Base-by-base conservation (phyloP, 352 stramenopile species). In the Pythium vanterpoolii region DNA sequence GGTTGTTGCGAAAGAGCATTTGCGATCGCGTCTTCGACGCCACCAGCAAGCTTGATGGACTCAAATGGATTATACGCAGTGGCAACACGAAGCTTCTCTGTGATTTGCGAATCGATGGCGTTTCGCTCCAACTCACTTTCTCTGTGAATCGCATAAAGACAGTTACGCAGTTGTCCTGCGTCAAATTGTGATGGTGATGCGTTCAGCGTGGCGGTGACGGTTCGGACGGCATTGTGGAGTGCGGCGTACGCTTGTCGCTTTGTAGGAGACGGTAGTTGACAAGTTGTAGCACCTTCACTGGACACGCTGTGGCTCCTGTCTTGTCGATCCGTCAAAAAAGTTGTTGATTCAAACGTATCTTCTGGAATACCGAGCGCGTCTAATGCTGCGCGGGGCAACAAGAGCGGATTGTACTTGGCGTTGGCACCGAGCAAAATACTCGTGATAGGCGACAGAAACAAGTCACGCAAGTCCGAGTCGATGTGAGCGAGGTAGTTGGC, bases 401-500 rank as follows among this genome's bases (percentile, higher is more conserved):
- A 47, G 5, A 89, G 42, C 3, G 76, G 70, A 21, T 74, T 86
- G 54, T 77, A 82, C 27, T 40, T 61, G 10, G 66, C 53, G 10
- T 76, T 68, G 3, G 55, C 34, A 1, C 79, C 76, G 3, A 86
- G 51, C 3, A 76, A 27, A 27, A 75, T 51, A 18, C 68, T 61
- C 31, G 86, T 27, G 4, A 56, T 60, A 5, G 76, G 56, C 5
- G 71, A 83, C 18, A 64, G 53, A 24, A 79, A 89, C 1, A 89
- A 14, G 18, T 57, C 45, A 4, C 68, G 69, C 19, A 84, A 16
- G 52, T 89, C 76, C 0, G 36, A 42, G 34, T 75, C 66, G 14
- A 89, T 28, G 21, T 86, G 67, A 19, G 74, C 36, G 3, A 89
- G 44, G 42, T 89, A 89, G 52, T 89, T 89, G 19, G 42, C 59